Conservation (phyloP, 352 stramenopile species). For the Pythium sukuiense region DNA sequence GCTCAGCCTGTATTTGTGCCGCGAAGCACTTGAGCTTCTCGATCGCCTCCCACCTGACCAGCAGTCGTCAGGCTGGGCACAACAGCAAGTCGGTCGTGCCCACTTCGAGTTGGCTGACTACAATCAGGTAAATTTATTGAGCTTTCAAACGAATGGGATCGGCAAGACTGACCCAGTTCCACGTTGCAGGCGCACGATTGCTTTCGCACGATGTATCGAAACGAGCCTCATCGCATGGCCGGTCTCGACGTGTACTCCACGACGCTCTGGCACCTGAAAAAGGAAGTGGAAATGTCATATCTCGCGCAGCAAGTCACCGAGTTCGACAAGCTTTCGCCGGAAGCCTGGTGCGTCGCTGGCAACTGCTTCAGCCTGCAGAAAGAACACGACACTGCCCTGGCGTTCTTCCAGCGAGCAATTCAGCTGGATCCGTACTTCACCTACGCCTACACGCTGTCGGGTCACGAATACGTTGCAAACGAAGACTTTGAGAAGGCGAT, state of each 20-base stretch:
- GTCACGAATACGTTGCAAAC: constrained; percentile 97
- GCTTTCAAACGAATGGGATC: neutral
- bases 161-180: neutral
- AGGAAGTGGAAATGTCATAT: constrained; percentile 97
- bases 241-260: constrained; percentile 96
- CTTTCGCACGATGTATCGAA: constrained; percentile 88
- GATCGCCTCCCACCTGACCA: constrained; percentile 82
- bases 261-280: constrained; percentile 96
- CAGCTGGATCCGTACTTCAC: constrained; percentile 95
- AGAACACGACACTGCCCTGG: constrained; percentile 95
- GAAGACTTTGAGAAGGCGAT: constrained; percentile 98
- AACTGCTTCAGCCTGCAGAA: constrained; percentile 99
- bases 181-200: constrained; percentile 72
- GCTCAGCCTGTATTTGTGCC: constrained; percentile 75
- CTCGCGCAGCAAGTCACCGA: constrained; percentile 93
- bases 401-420: constrained; percentile 96
- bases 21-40: constrained; percentile 88
- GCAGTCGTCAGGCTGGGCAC: constrained; percentile 91
- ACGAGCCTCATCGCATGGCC: constrained; percentile 92
- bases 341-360: constrained; percentile 96
- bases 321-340: constrained; percentile 91
- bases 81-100: constrained; percentile 93
- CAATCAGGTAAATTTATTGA: constrained; percentile 35
- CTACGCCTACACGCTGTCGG: constrained; percentile 97
- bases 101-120: constrained; percentile 97